Evolutionary conservation across 2,329 filamentous ascomycete genomes (phyloP).

Genomic region (Ophiostoma novo-ulmi): DNA sequence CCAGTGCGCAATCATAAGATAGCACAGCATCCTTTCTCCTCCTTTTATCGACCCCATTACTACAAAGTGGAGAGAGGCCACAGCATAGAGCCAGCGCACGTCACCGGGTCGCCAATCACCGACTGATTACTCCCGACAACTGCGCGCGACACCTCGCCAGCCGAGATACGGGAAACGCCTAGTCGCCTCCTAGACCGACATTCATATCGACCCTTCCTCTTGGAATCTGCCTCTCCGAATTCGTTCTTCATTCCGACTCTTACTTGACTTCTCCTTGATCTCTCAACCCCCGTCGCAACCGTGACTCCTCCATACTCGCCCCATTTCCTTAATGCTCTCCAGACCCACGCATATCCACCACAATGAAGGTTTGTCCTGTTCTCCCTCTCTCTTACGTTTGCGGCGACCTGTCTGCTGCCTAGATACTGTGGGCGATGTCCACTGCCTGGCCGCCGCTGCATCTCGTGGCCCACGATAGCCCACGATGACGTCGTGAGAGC

Average conservation of each 20-base stretch:
- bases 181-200: conserved; percentile 2
- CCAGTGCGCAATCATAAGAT: not conserved
- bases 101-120: conserved; percentile 21
- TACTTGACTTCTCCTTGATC: not conserved
- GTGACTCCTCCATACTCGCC: conserved; percentile 9
- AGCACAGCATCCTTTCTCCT: not conserved
- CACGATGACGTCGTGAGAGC: conserved; percentile 1
- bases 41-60: not conserved
- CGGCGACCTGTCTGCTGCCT: not conserved
- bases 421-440: not conserved
- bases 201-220: not conserved
- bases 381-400: conserved; percentile 7
- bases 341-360: conserved; percentile 22
- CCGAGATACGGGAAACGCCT: conserved; percentile 10
- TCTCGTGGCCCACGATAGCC: not conserved
- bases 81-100: conserved; percentile 20
- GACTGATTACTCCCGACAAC: conserved; percentile 1
- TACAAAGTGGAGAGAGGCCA: conserved; percentile 20
- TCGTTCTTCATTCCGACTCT: not conserved
- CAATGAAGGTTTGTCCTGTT: conserved; percentile 23
- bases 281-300: not conserved
- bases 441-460: not conserved
- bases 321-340: conserved; percentile 15
- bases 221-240: not conserved
- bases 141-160: conserved; percentile 9